phyloP scores from a whole-genome alignment of 106 monocot species.

The Chionographis japonica region DNA sequence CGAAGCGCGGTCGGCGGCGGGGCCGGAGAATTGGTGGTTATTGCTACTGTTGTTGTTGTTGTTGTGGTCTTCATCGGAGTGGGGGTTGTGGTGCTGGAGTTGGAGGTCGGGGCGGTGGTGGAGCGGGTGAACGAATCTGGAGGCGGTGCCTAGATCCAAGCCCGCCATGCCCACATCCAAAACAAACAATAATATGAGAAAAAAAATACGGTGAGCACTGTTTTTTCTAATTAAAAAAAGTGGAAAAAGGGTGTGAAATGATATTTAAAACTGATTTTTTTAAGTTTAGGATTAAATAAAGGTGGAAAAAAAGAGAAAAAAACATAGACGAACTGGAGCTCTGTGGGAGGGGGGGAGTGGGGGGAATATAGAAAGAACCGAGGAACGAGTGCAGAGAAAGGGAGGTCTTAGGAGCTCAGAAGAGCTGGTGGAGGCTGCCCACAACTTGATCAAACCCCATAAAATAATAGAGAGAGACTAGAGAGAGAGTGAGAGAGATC shows the following conservation, averaged over 20 bases:
- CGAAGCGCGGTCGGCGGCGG: neutral
- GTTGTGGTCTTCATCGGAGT: constrained; percentile 15
- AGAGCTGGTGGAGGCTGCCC: constrained; percentile 7
- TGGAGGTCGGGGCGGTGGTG: constrained; percentile 41
- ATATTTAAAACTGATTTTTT: constrained; percentile 7
- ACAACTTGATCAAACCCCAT: neutral
- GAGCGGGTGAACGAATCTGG: constrained; percentile 38
- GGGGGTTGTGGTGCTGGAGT: constrained; percentile 22
- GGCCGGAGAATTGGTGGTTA: neutral
- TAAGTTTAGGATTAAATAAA: neutral
- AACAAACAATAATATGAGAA: constrained; percentile 11
- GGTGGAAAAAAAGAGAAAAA: neutral
- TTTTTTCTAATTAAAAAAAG: constrained; percentile 14
- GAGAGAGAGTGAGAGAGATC: constrained; percentile 8
- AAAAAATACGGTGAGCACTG: constrained; percentile 1
- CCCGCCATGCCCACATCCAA: constrained; percentile 43
- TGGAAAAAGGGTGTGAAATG: constrained; percentile 1
- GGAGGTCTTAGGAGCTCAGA: neutral
- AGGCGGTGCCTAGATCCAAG: constrained; percentile 46
- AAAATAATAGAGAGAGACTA: neutral
- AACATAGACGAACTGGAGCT: too few species aligned
- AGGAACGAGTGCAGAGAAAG: neutral
- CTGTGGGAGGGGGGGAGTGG: too few species aligned
- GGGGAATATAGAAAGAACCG: neutral
- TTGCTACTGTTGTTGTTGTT: constrained; percentile 7